Percentiles rank a stretch among this genome's conserved stretches.
Evolutionary conservation across 495 filamentous ascomycete genomes (phyloP).

Genomic region (Aspergillus cristatus): DNA sequence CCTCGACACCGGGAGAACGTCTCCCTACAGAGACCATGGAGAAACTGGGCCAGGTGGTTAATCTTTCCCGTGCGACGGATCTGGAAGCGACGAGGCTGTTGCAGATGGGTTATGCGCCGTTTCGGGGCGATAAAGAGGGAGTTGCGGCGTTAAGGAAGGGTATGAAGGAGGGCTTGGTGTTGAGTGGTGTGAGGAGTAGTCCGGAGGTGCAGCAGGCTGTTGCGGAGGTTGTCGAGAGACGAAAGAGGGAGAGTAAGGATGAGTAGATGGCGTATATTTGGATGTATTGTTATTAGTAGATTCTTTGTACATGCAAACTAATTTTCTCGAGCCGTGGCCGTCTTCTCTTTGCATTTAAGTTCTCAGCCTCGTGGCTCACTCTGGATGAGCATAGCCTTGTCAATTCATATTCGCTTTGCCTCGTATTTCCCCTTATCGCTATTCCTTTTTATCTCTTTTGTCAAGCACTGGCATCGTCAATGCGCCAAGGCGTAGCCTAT

Average conservation of each 20-base stretch:
- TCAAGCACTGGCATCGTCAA: no score
- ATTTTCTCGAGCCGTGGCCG: no score
- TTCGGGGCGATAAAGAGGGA: conserved; percentile 57
- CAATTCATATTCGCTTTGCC: no score
- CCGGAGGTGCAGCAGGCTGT: conserved; percentile 69
- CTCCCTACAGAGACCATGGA: conserved; percentile 29
- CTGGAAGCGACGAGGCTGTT: conserved; percentile 59
- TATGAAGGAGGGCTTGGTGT: conserved; percentile 68
- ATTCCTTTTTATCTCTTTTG: no score
- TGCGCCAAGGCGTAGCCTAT: no score
- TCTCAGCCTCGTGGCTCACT: no score
- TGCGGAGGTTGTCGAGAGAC: conserved; percentile 49
- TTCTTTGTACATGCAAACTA: no score
- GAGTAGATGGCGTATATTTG: no score
- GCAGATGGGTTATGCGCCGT: conserved; percentile 74
- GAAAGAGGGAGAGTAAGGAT: conserved; percentile 24
- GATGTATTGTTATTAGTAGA: no score
- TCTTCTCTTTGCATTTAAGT: no score
- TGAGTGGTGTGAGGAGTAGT: conserved; percentile 62
- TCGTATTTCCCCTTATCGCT: no score
- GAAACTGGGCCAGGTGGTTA: conserved; percentile 32
- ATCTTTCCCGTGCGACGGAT: conserved; percentile 47
- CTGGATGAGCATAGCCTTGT: no score
- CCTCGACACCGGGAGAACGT: conserved; percentile 11
- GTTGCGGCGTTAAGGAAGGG: conserved; percentile 51